Base-by-base conservation (phyloP, 345 rosid species). In the Jatropha curcas region DNA sequence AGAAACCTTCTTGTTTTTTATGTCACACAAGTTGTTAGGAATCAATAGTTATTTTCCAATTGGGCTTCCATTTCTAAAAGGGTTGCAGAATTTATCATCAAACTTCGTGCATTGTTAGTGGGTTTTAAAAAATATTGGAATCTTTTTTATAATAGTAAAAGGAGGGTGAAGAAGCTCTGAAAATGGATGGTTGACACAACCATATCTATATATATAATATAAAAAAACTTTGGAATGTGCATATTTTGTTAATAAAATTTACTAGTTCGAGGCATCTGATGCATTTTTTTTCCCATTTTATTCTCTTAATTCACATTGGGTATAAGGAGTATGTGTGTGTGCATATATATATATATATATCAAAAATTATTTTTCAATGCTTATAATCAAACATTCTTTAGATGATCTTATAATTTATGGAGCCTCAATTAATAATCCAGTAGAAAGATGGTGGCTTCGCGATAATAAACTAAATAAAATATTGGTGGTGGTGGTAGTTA, bases 11-110 rank as follows among this genome's bases (percentile, higher is more conserved):
- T 11, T 55, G 34, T 55, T 67, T 37, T 53, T 28, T 67, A 25
- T 67, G 69, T 72, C 70, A 51, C 52, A 16, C 16, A 60, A 19
- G 24, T 52, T 56, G 70, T 68, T 73, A 67, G 34, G n/a, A 71
- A 35, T 25, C 28, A 65, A 27, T 45, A 30, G 45, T 11, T 24
- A 17, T 28, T 6, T 16, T 27, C 43, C 22, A 14, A 48, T 53
- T 16, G 3, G 39, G 57, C 56, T 25, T 57, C 66, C 60, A 70
- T 70, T 64, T 45, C 22, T 60, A 19, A 35, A 19, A 67, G 12
- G 1, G 28, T n/a, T 24, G 31, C 31, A 24, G 20, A 14, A 16
- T 34, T 12, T 31, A 7, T n/a, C 5, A 37, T 52, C 53, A 22
- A 28, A 11, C 10, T 43, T 4, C 9, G 35, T 27, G n/a, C 2